Base-by-base conservation (phyloP, 1,139 yeast species). In the Lodderomyces metapsilosis region DNA sequence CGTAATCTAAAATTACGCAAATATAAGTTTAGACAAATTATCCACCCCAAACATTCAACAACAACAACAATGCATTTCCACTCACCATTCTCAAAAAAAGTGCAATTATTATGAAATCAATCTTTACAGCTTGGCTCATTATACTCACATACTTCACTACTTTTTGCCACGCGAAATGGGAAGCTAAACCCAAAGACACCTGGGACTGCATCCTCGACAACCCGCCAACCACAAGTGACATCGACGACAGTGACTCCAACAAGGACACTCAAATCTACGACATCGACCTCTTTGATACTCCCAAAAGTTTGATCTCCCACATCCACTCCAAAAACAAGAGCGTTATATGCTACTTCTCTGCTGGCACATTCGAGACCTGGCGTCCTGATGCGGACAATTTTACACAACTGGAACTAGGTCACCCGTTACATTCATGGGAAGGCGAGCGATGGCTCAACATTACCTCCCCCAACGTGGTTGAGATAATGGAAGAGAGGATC, bases 341-440 rank as follows among this genome's bases (percentile, higher is more conserved):
- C 24, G 59, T 57, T n/a, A 48, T 57, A 6, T 58, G 61, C 38
- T 57, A 58, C 35, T 55, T 58, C 34, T 56, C 61, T 2, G 61
- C 59, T 3, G 61, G 62, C 5, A 53, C 56, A 33, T 57, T 52
- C 43, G 62, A 57, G 38, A 41, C 52, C 34, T 55, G 60, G 61
- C 46, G 61, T 27, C 40, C 43, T 6, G 61, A 56, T 37, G 49
- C 48, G 5, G 22, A 31, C 8, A 25, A 46, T 6, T 57, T 56
- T 37, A 10, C 36, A 5, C 22, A 36, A 5, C 9, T 37, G 2
- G 62, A 54, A 36, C 38, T 57, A 32, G 60, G 60, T 7, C 40
- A 50, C 9, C 44, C 47, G 3, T 41, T 57, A 17, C 56, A 52
- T 40, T 60, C 59, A 11, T 55, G 60, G 60, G 33, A 49, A 31